phyloP scores from a whole-genome alignment of 1,284 basidiomycete species.

The Ceraceosorus guamensis region DNA sequence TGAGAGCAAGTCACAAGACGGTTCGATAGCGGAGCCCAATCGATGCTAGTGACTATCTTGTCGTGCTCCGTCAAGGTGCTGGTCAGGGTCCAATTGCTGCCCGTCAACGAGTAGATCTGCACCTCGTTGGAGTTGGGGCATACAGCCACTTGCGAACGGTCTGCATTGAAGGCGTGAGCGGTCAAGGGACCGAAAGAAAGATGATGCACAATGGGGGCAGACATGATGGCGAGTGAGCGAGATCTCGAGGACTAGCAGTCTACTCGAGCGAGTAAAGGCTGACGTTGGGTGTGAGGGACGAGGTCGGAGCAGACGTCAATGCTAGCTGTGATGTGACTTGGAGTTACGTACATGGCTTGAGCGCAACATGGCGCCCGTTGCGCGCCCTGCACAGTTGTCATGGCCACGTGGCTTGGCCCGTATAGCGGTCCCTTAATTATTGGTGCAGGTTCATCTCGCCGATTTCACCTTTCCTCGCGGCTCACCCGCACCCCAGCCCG shows the following conservation, averaged over 20 bases:
- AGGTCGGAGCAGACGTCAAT: too few relatives aligned
- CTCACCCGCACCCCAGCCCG: too few relatives aligned
- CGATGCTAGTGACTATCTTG: conserved; percentile 94
- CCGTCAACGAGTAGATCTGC: conserved; percentile 60
- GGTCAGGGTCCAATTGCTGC: conserved; percentile 60
- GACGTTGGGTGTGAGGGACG: too few relatives aligned
- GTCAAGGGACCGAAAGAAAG: conserved; percentile 78
- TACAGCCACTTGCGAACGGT: conserved; percentile 80
- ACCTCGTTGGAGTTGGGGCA: conserved; percentile 85
- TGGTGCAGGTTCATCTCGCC: too few relatives aligned
- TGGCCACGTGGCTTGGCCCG: too few relatives aligned
- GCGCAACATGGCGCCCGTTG: too few relatives aligned
- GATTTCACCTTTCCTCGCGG: too few relatives aligned
- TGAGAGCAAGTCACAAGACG: conserved; percentile 97
- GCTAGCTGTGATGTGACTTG: too few relatives aligned
- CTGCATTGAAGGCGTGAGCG: conserved; percentile 83
- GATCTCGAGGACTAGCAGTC: neutral
- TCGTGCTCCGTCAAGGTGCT: conserved; percentile 92
- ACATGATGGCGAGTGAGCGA: conserved; percentile 1
- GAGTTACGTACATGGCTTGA: too few relatives aligned
- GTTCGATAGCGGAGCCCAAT: conserved; percentile 95
- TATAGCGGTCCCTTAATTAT: too few relatives aligned
- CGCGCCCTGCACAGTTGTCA: too few relatives aligned
- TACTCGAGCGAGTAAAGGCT: neutral
- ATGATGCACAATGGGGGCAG: conserved; percentile 50